Evolutionary conservation across 768 basidiomycete genomes (phyloP).

Genomic region (Amanita thiersii): DNA sequence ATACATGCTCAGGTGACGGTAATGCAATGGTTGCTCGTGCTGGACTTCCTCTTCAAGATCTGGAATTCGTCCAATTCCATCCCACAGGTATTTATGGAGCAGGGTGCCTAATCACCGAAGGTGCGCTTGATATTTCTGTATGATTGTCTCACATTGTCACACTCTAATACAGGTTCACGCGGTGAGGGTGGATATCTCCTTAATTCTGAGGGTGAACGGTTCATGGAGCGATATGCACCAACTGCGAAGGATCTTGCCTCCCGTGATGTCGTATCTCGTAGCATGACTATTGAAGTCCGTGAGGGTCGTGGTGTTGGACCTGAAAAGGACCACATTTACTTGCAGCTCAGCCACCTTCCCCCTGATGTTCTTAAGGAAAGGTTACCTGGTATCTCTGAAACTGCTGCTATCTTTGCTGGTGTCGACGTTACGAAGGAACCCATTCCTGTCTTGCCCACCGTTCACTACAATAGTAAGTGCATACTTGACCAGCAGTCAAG

Average conservation of each 20-base stretch:
- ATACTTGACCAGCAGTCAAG: not conserved
- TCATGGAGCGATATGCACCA: conserved; percentile 99
- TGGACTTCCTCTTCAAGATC: conserved; percentile 92
- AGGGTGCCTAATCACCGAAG: conserved; percentile 98
- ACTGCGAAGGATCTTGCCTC: conserved; percentile 99
- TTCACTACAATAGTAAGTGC: conserved; percentile 93
- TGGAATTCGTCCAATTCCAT: conserved; percentile 99
- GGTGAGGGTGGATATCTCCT: conserved; percentile 98
- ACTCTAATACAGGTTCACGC: conserved; percentile 65
- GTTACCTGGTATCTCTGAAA: conserved; percentile 98
- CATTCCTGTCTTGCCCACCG: conserved; percentile 96
- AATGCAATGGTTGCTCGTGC: conserved; percentile 98
- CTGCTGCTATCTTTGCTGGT: conserved; percentile 96
- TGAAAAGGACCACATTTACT: conserved; percentile 94
- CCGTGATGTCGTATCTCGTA: conserved; percentile 97
- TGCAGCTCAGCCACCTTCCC: conserved; percentile 96
- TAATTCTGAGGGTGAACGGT: conserved; percentile 98
- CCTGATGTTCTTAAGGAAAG: conserved; percentile 94
- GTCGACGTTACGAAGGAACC: conserved; percentile 99
- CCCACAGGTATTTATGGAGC: conserved; percentile 99
- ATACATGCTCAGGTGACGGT: conserved; percentile 98
- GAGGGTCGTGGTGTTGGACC: conserved; percentile 99
- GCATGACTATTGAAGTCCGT: conserved; percentile 98
- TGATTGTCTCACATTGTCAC: not conserved
- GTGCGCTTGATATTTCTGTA: conserved; percentile 26